These are phyloP conservation scores for Xylaria nigripes DNA, from an alignment of 495 filamentous ascomycete genomes.

Conservation along the genomic window DNA sequence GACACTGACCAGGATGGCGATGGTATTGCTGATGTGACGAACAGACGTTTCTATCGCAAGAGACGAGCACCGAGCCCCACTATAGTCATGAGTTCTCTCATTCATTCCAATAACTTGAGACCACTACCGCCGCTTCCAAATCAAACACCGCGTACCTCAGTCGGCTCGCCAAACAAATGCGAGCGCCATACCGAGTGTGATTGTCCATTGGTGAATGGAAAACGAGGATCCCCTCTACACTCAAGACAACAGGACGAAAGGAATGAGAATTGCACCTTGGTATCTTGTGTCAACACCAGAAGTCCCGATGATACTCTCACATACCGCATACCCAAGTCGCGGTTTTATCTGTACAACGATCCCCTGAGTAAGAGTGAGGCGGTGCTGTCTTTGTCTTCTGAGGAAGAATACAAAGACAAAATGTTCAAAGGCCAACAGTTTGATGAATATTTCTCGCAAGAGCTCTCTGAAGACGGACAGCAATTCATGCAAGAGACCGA, in stretches of 20 bases:
- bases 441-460: slow-evolving; percentile 12
- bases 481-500: slow-evolving; percentile 41
- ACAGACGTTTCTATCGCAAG: slow-evolving; percentile 18
- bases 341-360: not conserved
- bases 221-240: slow-evolving; percentile 23
- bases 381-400: not conserved
- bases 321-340: slow-evolving; percentile 6
- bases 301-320: slow-evolving; percentile 14
- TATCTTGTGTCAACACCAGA: slow-evolving; percentile 17
- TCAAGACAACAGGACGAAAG: slow-evolving; percentile 21
- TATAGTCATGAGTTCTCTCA: slow-evolving; percentile 34
- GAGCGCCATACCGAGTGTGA: slow-evolving; percentile 25
- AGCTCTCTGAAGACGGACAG: slow-evolving; percentile 28
- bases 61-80: slow-evolving; percentile 22
- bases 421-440: slow-evolving; percentile 13
- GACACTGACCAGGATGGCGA: slow-evolving; percentile 21
- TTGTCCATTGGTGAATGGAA: slow-evolving; percentile 14
- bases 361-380: not conserved
- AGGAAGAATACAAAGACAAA: slow-evolving; percentile 19
- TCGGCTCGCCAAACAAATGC: slow-evolving; percentile 40
- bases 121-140: slow-evolving; percentile 34
- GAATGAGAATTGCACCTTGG: slow-evolving; percentile 18
- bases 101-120: slow-evolving; percentile 31
- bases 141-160: slow-evolving; percentile 39
- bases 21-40: slow-evolving; percentile 23